Percentiles rank a stretch among this genome's conserved stretches.
Conservation (phyloP, 2,329 filamentous ascomycete genomes). For the Claviceps africana region DNA sequence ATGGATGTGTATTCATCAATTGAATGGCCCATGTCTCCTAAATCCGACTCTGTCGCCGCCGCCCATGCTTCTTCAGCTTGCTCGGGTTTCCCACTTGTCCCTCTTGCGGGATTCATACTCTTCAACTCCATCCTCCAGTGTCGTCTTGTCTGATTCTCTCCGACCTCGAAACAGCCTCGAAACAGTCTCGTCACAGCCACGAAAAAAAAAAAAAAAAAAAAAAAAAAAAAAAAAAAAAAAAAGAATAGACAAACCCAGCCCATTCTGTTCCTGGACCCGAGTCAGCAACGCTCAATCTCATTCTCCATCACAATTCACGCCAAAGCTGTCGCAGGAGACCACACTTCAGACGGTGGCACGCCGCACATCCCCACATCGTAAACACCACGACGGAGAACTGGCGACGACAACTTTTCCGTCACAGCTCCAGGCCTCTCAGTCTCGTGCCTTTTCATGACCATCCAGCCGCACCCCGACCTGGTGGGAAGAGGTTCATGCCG, state of each 20-base stretch:
- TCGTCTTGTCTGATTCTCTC: conserved; percentile 2
- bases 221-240: too few species aligned
- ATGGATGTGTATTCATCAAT: neutral
- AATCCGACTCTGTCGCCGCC: neutral
- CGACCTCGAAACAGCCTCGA: neutral
- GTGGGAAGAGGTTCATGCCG: conserved; percentile 27
- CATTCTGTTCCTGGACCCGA: neutral
- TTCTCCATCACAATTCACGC: neutral
- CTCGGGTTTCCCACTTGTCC: neutral
- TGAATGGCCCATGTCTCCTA: neutral
- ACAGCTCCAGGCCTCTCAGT: neutral
- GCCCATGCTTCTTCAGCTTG: neutral
- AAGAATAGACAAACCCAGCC: neutral
- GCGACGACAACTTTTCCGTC: neutral
- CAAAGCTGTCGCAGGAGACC: neutral
- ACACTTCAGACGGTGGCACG: conserved; percentile 1
- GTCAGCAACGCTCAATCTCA: neutral
- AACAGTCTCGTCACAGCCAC: neutral
- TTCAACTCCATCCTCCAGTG: conserved; percentile 1
- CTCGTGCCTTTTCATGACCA: neutral
- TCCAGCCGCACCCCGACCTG: neutral
- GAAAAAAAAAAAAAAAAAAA: conserved; percentile 1
- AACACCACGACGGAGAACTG: neutral
- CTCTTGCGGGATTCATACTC: neutral
- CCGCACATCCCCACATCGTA: neutral